Conservation (phyloP, 495 filamentous ascomycete genomes). For the Tuber magnatum region DNA sequence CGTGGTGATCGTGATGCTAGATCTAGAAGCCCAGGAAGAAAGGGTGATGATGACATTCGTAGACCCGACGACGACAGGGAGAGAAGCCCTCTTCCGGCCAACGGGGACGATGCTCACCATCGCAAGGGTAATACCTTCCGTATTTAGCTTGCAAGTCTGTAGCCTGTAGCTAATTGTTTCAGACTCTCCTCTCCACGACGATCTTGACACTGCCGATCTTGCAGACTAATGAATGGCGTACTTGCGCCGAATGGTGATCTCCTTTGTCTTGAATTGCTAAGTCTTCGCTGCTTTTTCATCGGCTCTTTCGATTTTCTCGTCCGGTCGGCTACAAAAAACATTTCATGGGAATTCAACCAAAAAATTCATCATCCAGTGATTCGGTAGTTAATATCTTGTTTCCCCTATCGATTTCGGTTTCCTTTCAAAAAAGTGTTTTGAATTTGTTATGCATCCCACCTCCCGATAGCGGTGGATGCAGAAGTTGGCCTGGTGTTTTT, state of each 20-base stretch:
- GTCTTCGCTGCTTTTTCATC: constrained; percentile 31
- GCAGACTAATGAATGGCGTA: constrained; percentile 35
- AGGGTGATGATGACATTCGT: constrained; percentile 57
- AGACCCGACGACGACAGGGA: constrained; percentile 55
- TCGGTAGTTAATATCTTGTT: constrained; percentile 16
- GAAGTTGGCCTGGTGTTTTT: constrained; percentile 32
- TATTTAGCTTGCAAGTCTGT: not conserved
- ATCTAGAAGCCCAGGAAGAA: constrained; percentile 63
- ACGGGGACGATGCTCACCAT: constrained; percentile 78
- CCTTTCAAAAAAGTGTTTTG: constrained; percentile 24
- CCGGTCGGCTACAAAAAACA: constrained; percentile 29
- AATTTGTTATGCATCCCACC: constrained; percentile 17
- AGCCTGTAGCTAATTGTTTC: not conserved
- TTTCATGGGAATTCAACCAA: constrained; percentile 25
- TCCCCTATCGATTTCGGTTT: not conserved
- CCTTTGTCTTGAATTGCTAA: constrained; percentile 12
- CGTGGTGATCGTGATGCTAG: constrained; percentile 70
- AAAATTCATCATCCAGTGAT: constrained; percentile 34
- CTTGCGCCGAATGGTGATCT: not conserved
- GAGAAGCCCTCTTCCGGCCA: constrained; percentile 44
- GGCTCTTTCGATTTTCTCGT: constrained; percentile 33
- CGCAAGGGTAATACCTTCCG: constrained; percentile 61
- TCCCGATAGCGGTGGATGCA: constrained; percentile 31
- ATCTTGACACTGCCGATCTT: constrained; percentile 85
- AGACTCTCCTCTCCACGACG: constrained; percentile 82